Evolutionary conservation across 1,284 basidiomycete genomes (phyloP).

Genomic region (Moesziomyces globuligerus): DNA sequence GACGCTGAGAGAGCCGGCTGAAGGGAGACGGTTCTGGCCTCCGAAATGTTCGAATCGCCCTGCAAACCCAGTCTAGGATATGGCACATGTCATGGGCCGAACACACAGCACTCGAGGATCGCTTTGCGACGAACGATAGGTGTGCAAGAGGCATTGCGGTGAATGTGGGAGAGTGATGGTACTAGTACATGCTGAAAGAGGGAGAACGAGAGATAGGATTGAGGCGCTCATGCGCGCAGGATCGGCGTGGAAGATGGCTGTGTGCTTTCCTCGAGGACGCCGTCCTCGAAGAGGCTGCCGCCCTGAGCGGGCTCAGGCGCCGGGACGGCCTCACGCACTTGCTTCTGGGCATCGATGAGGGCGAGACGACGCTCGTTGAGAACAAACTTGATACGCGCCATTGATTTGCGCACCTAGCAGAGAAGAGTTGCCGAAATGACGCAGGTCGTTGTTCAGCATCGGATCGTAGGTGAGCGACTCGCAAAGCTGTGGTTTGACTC

Average conservation of each 20-base stretch:
- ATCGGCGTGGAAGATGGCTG: conserved; percentile 1
- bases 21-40: too few relatives aligned
- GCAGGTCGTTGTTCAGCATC: not conserved
- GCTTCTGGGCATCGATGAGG: conserved; percentile 75
- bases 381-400: conserved; percentile 94
- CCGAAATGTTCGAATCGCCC: too few relatives aligned
- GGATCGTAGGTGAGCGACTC: not conserved
- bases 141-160: too few relatives aligned
- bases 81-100: too few relatives aligned
- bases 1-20: too few relatives aligned
- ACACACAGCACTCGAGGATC: too few relatives aligned
- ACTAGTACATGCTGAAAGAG: conserved; percentile 20
- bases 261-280: not conserved
- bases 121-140: too few relatives aligned
- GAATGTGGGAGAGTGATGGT: conserved; percentile 6
- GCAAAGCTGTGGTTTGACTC: conserved; percentile 13
- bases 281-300: conserved; percentile 37
- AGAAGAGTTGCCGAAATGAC: not conserved
- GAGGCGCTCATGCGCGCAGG: conserved; percentile 1
- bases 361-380: conserved; percentile 90
- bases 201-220: not conserved
- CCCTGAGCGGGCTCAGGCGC: conserved; percentile 11
- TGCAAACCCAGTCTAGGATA: too few relatives aligned
- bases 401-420: conserved; percentile 86
- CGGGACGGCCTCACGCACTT: conserved; percentile 30